Conservation (phyloP, 345 rosid species). For the Syzygium grande region DNA sequence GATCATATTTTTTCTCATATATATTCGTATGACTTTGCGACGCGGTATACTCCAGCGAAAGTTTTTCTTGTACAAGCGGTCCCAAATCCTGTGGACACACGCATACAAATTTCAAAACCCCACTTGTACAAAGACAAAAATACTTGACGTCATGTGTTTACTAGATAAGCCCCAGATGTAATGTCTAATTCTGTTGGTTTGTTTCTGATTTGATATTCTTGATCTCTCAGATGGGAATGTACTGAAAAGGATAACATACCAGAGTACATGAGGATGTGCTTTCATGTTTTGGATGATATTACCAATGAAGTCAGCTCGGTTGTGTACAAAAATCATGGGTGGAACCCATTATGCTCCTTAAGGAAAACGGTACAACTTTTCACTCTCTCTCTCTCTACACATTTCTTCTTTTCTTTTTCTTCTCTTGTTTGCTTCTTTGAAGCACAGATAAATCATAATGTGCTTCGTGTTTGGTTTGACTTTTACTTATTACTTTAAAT, state of each 20-base stretch:
- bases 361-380: slow-evolving; percentile 2
- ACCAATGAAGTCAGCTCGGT: slow-evolving; percentile 16
- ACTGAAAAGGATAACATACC: slow-evolving; percentile 10
- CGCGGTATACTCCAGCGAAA: not conserved
- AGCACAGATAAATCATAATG: too few species aligned
- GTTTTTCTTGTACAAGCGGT: not conserved
- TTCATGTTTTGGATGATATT: slow-evolving; percentile 10
- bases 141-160: not conserved
- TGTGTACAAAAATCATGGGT: slow-evolving; percentile 2
- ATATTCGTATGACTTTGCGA: not conserved
- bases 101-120: not conserved
- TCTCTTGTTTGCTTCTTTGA: too few species aligned
- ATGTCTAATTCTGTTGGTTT: not conserved
- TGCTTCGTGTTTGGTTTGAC: too few species aligned
- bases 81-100: not conserved
- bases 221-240: slow-evolving; percentile 17
- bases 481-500: too few species aligned
- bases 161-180: not conserved
- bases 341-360: not conserved
- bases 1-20: too few species aligned
- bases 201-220: not conserved
- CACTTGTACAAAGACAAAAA: not conserved
- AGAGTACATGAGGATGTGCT: slow-evolving; percentile 17
- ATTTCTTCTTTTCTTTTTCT: not conserved
- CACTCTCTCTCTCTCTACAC: too few species aligned